These are phyloP conservation scores for Podospora didyma DNA, from an alignment of 495 filamentous ascomycete genomes.

Conservation along the genomic window DNA sequence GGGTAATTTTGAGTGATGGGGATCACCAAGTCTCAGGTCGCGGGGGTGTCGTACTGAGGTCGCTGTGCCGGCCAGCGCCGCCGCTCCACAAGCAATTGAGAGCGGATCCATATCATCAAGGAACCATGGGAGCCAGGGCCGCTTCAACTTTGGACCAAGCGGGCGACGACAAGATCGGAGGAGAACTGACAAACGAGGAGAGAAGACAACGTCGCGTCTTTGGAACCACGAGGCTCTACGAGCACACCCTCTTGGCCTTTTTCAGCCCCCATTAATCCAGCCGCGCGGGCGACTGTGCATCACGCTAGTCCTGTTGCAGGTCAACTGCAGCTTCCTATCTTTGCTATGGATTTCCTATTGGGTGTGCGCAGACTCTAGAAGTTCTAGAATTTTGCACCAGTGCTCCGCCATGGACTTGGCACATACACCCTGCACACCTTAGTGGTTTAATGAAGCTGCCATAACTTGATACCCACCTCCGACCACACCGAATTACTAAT, in stretches of 20 bases:
- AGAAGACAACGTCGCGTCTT: not conserved
- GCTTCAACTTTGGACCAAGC: not conserved
- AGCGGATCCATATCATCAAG: slow-evolving; percentile 1
- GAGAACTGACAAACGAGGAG: not conserved
- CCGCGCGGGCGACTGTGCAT: not conserved
- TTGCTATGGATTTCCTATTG: too few species aligned
- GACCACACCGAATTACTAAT: too few species aligned
- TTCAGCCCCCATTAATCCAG: not conserved
- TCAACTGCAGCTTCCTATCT: not conserved
- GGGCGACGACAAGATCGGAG: not conserved
- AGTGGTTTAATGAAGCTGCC: too few species aligned
- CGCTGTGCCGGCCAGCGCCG: not conserved
- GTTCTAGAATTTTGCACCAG: too few species aligned
- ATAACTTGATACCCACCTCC: too few species aligned
- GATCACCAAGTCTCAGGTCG: not conserved
- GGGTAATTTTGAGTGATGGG: too few species aligned
- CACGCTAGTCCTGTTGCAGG: not conserved
- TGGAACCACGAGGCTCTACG: not conserved
- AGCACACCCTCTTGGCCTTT: not conserved
- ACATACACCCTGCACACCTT: too few species aligned
- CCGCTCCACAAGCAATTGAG: not conserved
- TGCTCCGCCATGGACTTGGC: too few species aligned
- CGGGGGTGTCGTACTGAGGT: slow-evolving; percentile 4
- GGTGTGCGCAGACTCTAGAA: too few species aligned
- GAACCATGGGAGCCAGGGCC: not conserved